phyloP scores from a whole-genome alignment of 768 basidiomycete genomes.

The Artomyces pyxidatus region DNA sequence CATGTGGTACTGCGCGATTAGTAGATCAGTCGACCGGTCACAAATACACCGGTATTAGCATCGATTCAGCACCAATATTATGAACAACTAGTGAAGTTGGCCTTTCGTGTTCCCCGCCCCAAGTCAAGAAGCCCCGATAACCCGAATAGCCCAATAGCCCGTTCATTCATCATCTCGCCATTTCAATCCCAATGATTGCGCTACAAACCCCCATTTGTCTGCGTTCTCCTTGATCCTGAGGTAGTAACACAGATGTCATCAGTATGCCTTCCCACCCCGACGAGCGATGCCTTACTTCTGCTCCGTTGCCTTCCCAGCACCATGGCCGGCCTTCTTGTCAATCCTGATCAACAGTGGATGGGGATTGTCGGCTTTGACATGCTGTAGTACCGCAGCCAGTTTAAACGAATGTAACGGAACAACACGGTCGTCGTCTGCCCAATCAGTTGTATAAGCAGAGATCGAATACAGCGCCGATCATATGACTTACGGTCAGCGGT shows the following conservation, averaged over 20 bases:
- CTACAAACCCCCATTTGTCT: conserved; percentile 73
- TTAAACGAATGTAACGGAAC: conserved; percentile 85
- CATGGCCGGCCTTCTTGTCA: conserved; percentile 76
- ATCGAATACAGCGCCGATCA: not conserved
- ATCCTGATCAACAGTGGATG: conserved; percentile 70
- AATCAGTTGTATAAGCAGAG: not conserved
- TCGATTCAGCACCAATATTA: no score
- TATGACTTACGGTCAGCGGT: conserved; percentile 69
- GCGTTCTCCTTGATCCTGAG: conserved; percentile 65
- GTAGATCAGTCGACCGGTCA: no score
- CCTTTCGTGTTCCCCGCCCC: no score
- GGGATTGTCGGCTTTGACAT: conserved; percentile 53
- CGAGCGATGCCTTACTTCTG: conserved; percentile 39
- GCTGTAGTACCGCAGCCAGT: conserved; percentile 68
- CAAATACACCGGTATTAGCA: no score
- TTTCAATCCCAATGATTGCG: conserved; percentile 50
- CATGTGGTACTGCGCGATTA: no score
- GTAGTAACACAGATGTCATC: not conserved
- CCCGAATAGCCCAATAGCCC: no score
- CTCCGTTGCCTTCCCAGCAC: conserved; percentile 70
- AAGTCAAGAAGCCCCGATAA: no score
- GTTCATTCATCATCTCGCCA: conserved; percentile 4
- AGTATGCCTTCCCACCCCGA: no score
- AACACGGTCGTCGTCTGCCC: conserved; percentile 75
- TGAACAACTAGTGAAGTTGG: no score